Percentiles rank a stretch among this genome's conserved stretches.
Evolutionary conservation across 495 filamentous ascomycete genomes (phyloP).

Genomic region (Penicillium lagena): DNA sequence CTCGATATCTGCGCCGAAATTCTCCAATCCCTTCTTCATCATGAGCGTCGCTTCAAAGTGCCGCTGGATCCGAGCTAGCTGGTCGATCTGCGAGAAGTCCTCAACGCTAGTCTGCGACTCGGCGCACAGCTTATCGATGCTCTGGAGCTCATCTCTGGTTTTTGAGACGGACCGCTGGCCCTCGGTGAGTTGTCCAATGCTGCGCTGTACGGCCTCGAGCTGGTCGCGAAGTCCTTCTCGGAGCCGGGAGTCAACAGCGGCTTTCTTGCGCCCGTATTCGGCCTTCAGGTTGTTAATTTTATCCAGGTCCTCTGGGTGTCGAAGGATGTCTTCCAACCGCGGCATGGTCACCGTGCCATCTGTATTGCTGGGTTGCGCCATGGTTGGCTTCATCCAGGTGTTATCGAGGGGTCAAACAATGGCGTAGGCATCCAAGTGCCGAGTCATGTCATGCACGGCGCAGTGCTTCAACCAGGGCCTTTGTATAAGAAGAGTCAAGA

Average conservation of each 20-base stretch:
- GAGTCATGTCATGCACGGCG: too few relatives aligned
- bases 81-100: conserved; percentile 95
- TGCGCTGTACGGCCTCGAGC: conserved; percentile 83
- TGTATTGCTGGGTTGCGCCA: conserved; percentile 31
- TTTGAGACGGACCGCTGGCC: conserved; percentile 79
- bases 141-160: conserved; percentile 96
- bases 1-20: conserved; percentile 68
- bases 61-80: conserved; percentile 85
- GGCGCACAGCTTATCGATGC: conserved; percentile 94
- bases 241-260: conserved; percentile 80
- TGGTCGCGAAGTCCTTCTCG: conserved; percentile 82
- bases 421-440: background rate
- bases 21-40: conserved; percentile 85
- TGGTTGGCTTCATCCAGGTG: conserved; percentile 9
- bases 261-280: conserved; percentile 93
- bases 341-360: conserved; percentile 41
- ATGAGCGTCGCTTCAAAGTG: conserved; percentile 88
- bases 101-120: conserved; percentile 94
- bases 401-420: background rate
- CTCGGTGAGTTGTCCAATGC: conserved; percentile 79
- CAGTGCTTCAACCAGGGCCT: too few relatives aligned
- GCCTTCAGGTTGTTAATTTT: conserved; percentile 85
- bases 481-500: background rate
- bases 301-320: conserved; percentile 81
- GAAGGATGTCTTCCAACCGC: conserved; percentile 47